Percentiles rank a stretch among this genome's conserved stretches.
Evolutionary conservation across 192 early-diverging fungal species (phyloP).

Genomic region (Coemansia sp.): DNA sequence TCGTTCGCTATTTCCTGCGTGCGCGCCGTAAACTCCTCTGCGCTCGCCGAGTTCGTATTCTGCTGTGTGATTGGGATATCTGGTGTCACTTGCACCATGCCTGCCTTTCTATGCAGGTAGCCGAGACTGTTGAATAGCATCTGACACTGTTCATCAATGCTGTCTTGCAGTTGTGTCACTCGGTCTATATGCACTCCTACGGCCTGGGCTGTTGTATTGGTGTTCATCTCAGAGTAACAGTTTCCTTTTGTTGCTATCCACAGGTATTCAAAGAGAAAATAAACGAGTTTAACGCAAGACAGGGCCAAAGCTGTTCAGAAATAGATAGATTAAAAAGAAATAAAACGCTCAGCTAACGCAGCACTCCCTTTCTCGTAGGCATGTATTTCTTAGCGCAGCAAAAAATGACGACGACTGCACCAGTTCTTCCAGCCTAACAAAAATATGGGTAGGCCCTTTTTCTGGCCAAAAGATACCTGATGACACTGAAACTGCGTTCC

Average conservation of each 20-base stretch:
- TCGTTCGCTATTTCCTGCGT: conserved; percentile 51
- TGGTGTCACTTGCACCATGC: conserved; percentile 44
- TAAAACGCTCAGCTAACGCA: too few species aligned
- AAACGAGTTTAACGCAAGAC: not conserved
- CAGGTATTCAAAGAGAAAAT: not conserved
- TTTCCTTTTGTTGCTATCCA: not conserved
- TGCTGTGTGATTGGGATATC: conserved; percentile 44
- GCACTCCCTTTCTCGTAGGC: too few species aligned
- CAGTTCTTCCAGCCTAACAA: not conserved
- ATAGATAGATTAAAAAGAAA: too few species aligned
- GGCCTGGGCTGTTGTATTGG: conserved; percentile 24
- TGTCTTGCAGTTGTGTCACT: conserved; percentile 54
- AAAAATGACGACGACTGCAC: not conserved
- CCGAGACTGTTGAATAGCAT: conserved; percentile 53
- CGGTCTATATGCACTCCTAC: conserved; percentile 46
- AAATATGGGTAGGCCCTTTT: not conserved
- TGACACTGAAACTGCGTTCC: too few species aligned
- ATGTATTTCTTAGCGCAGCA: too few species aligned
- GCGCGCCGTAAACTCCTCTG: conserved; percentile 31
- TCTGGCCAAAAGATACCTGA: too few species aligned
- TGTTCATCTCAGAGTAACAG: not conserved
- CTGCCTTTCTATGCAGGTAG: conserved; percentile 52
- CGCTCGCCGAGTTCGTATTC: conserved; percentile 32
- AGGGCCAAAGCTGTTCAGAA: not conserved
- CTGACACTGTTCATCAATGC: conserved; percentile 50